Conservation (phyloP, 108 stramenopile species). For the Fragilariopsis cylindrus region DNA sequence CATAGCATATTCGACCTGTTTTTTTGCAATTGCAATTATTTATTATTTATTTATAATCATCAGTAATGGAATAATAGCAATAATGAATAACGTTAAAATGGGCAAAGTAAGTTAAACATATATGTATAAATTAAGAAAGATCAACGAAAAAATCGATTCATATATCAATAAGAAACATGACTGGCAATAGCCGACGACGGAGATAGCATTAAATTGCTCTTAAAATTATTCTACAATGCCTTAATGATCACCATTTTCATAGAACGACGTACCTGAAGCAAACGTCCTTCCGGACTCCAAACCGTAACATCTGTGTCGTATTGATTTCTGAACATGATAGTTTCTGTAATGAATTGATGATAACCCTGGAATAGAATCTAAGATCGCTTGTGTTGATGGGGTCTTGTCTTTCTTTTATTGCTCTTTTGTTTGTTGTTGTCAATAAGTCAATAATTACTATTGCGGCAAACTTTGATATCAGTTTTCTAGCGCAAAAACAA, state of each 20-base stretch:
- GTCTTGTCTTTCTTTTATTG: background rate
- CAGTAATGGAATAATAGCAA: no score
- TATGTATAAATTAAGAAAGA: no score
- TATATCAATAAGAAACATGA: no score
- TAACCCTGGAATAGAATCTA: background rate
- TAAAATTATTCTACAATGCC: no score
- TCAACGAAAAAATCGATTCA: no score
- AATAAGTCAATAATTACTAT: background rate
- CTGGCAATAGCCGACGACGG: no score
- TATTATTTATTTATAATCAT: background rate
- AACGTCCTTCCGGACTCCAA: constrained; percentile 98
- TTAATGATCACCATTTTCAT: no score
- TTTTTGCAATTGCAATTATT: background rate
- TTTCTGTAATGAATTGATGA: background rate
- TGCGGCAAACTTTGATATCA: background rate
- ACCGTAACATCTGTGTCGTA: constrained; percentile 99
- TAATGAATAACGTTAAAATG: no score
- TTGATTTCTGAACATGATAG: constrained; percentile 96
- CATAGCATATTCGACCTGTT: constrained; percentile 97
- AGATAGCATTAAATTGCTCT: no score
- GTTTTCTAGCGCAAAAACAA: background rate
- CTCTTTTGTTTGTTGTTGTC: background rate
- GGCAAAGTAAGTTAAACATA: no score
- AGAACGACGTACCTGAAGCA: constrained; percentile 85
- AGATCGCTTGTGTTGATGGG: background rate